Conservation (phyloP, 2,329 filamentous ascomycete genomes). For the Monilinia polystroma region DNA sequence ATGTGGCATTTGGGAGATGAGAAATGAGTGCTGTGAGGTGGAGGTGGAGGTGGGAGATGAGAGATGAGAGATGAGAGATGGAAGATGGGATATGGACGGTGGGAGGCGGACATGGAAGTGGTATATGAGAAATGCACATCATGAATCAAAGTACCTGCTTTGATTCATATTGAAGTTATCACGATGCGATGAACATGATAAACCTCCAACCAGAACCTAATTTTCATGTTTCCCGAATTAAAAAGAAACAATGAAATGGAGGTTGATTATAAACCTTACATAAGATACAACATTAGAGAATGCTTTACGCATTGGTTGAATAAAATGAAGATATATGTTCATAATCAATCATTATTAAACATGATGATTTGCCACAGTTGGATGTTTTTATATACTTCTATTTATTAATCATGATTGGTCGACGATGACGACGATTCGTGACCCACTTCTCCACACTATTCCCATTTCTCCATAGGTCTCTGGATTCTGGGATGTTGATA, state of each 20-base stretch:
- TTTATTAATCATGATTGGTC: background rate
- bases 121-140: too few species aligned
- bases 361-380: too few species aligned
- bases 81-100: too few species aligned
- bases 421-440: background rate
- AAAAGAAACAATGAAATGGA: background rate
- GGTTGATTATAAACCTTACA: background rate
- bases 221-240: background rate
- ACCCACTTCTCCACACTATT: constrained; percentile 1
- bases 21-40: too few species aligned
- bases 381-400: too few species aligned
- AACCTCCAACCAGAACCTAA: background rate
- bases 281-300: background rate
- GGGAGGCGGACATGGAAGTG: background rate
- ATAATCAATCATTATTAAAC: too few species aligned
- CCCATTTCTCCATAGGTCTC: background rate
- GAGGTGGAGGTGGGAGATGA: too few species aligned
- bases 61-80: too few species aligned
- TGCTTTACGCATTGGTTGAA: background rate
- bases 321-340: background rate
- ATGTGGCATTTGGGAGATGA: too few species aligned
- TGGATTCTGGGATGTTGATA: background rate
- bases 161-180: background rate
- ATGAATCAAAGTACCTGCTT: background rate
- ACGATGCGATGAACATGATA: background rate